Base-by-base conservation (phyloP, 768 basidiomycete genomes). In the Crassisporium funariophilum region DNA sequence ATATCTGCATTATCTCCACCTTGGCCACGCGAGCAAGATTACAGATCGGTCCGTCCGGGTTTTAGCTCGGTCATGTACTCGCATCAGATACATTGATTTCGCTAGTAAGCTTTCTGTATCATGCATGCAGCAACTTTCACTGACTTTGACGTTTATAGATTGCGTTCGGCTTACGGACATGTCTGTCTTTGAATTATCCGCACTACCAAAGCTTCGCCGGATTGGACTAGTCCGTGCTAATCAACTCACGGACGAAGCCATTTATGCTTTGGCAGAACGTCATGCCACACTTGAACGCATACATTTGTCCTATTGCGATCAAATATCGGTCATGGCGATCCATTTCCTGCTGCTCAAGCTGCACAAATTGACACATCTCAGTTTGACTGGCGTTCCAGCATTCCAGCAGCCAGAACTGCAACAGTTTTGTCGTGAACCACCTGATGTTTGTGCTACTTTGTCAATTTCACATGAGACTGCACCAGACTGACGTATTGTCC, bases 261-360 rank as follows among this genome's bases (percentile, higher is more conserved):
- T 98, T 23, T 89, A 88, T 62, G 78, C 94, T 1, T 80, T 99
- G 8, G 91, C 84, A 7, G 88, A 92, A 51, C 82, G 92, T 12
- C 84, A 91, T 58, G 81, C 83, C 21, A 87, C 91, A 7, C 77
- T 98, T 17, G 97, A 99, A 64, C 86, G 97, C 31, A 92, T 99
- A 16, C 97, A 99, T 68, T 74, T 99, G 39, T 97, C 93, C 2
- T 98, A 98, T 63, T 99, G 97, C 66, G 92, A 97, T 64, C 90
- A 95, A 60, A 88, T 99, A 46, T 84, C 89, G 5, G 90, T 98
- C 56, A 79, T 86, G 72, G 94, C 94, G 13, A 82, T 98, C 39
- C 88, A 95, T 59, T 91, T 87, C 65, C 78, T 99, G 35, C 78
- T 99, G 34, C 84, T 88, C 61, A 86, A 87, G 59, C 77, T 98